Conservation (phyloP, 1,284 basidiomycete species). For the Cutaneotrichosporon cutaneum region DNA sequence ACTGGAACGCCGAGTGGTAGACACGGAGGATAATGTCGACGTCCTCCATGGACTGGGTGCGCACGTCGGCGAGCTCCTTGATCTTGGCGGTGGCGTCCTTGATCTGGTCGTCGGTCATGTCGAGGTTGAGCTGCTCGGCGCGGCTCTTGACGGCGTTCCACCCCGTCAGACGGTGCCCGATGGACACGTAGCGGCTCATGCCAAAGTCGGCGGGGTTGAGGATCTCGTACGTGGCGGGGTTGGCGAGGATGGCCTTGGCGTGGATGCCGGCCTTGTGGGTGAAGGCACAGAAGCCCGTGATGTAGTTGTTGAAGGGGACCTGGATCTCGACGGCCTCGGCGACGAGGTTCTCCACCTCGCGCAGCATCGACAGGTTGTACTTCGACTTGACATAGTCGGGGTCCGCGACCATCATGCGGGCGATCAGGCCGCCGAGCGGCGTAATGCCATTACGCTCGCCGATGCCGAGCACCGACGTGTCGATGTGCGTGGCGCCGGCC, state of each 20-base stretch:
- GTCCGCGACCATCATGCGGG: slow-evolving; percentile 86
- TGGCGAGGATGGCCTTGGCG: slow-evolving; percentile 99
- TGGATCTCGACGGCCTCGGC: slow-evolving; percentile 98
- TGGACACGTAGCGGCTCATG: slow-evolving; percentile 95
- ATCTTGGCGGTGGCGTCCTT: slow-evolving; percentile 99
- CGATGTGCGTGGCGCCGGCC: slow-evolving; percentile 98
- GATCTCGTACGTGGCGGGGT: slow-evolving; percentile 88
- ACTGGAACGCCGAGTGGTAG: slow-evolving; percentile 86
- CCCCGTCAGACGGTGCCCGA: slow-evolving; percentile 93
- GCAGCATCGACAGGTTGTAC: slow-evolving; percentile 96
- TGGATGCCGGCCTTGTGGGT: slow-evolving; percentile 99
- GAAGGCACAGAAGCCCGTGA: slow-evolving; percentile 95
- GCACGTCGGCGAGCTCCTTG: slow-evolving; percentile 98
- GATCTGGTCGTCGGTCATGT: slow-evolving; percentile 60
- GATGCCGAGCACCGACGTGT: slow-evolving; percentile 90
- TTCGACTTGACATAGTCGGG: slow-evolving; percentile 99
- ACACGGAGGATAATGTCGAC: slow-evolving; percentile 95
- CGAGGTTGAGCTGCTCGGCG: slow-evolving; percentile 90
- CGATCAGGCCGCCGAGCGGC: slow-evolving; percentile 93
- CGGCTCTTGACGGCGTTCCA: slow-evolving; percentile 99
- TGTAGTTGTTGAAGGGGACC: slow-evolving; percentile 76
- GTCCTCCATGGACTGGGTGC: slow-evolving; percentile 98
- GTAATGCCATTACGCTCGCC: slow-evolving; percentile 99
- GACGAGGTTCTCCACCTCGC: slow-evolving; percentile 98
- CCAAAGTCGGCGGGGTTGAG: slow-evolving; percentile 96